Evolutionary conservation across 164 flowering plant genomes (phyloP), one percentile per base, ranked within the genome.

Genomic region (Malania oleifera): DNA sequence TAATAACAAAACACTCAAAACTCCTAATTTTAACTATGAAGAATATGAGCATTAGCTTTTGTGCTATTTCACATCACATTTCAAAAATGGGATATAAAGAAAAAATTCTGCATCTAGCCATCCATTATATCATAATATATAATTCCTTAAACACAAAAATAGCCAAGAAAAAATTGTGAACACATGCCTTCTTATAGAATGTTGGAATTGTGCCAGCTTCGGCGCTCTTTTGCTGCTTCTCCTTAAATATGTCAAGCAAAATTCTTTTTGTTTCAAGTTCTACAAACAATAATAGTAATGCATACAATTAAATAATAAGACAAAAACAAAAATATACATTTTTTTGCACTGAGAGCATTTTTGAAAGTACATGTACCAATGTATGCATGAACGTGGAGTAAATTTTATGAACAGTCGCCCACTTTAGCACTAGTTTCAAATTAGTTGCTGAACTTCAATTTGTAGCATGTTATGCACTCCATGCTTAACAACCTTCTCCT

Each of bases 181-280:
- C 12, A 23, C 29, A 44, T 70, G 72, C 96, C 98, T 85, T 92
- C 75, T 80, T 89, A 65, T 93, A 93, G 72, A 93, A 93, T 67
- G 84, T 87, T 15, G 97, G 98, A 22, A 93, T 82, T 20, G 85
- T 59, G 26, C 96, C 89, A 60, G 96, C 87, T 79, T 87, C 95
- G 47, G 88, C 76, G 72, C 79, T 87, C 70, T 86, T 90, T 61
- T 79, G 90, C 59, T 87, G 96, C 86, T 83, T 87, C 75, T 87
- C 98, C 69, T 90, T 93, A 51, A 93, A 93, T 37, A 93, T 87
- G 58, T 93, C 97, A 37, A 87, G 87, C 75, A 93, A 75, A 26
- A 93, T 89, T 67, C 89, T 83, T 75, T 93, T 93, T 34, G 92
- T 93, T 74, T 90, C 96, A 54, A 93, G 97, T 73, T 90, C 98